Evolutionary conservation across 2,329 filamentous ascomycete species (phyloP).

Genomic region (Chalaropsis ovoidea): DNA sequence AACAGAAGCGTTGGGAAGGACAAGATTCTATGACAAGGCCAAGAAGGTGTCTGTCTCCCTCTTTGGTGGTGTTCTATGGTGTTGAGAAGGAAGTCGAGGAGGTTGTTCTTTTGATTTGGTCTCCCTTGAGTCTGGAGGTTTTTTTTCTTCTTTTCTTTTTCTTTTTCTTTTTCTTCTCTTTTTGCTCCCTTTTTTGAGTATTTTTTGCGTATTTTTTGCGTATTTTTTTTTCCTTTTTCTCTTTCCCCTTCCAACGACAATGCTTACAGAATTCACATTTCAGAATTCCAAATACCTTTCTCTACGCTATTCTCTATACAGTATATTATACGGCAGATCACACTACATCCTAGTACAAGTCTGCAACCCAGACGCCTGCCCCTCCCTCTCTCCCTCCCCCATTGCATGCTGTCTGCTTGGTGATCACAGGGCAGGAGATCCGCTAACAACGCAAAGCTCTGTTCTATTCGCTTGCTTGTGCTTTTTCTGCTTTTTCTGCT

Average conservation of each 20-base stretch:
- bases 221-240: neutral
- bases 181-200: too few relatives aligned
- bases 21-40: too few relatives aligned
- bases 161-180: neutral
- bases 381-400: neutral
- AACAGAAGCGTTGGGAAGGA: too few relatives aligned
- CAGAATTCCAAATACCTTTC: conserved; percentile 4
- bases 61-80: neutral
- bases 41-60: neutral
- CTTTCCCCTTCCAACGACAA: too few relatives aligned
- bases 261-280: too few relatives aligned
- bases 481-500: too few relatives aligned
- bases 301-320: neutral
- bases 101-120: neutral
- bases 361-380: neutral
- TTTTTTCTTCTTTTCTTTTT: neutral
- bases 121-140: neutral
- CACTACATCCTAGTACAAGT: conserved; percentile 11
- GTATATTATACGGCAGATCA: conserved; percentile 11
- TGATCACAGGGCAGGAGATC: neutral
- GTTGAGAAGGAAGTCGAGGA: neutral
- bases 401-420: neutral
- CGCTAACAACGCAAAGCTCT: neutral
- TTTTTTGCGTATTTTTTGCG: too few relatives aligned
- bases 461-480: too few relatives aligned